These are phyloP conservation scores for Serendipita sp. DNA, from an alignment of 768 basidiomycete species.

Conservation along the genomic window DNA sequence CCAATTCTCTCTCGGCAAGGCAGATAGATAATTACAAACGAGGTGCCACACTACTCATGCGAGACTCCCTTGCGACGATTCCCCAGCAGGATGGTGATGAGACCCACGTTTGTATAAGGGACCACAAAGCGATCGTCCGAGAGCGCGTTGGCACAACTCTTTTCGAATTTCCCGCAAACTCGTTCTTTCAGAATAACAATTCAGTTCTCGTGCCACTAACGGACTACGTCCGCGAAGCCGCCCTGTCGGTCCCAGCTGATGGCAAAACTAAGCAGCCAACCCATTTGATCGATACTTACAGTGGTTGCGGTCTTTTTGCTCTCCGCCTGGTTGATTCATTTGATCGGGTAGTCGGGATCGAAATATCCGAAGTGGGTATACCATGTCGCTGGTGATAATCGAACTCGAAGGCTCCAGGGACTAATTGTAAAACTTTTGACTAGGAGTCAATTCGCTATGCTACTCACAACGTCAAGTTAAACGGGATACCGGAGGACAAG, in stretches of 20 bases:
- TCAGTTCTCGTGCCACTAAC: conserved; percentile 72
- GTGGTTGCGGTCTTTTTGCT: conserved; percentile 76
- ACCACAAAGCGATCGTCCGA: conserved; percentile 64
- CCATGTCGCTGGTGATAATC: too few relatives aligned
- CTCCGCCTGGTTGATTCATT: conserved; percentile 68
- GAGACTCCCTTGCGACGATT: conserved; percentile 49
- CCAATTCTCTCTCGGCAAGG: conserved; percentile 22
- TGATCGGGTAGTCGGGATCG: conserved; percentile 67
- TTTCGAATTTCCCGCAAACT: conserved; percentile 74
- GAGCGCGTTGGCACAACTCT: conserved; percentile 66
- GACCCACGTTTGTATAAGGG: conserved; percentile 64
- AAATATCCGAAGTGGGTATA: conserved; percentile 37
- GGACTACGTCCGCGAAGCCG: conserved; percentile 61
- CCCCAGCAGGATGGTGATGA: conserved; percentile 27
- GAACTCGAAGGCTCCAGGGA: neutral
- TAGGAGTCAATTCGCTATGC: conserved; percentile 51
- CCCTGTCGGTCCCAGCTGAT: conserved; percentile 25
- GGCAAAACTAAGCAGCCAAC: conserved; percentile 24
- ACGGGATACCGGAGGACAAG: conserved; percentile 37
- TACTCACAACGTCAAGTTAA: conserved; percentile 46
- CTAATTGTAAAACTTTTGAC: neutral
- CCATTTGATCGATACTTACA: conserved; percentile 91
- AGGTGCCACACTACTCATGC: conserved; percentile 78
- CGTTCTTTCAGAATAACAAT: conserved; percentile 99
- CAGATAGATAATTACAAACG: conserved; percentile 67